Conservation (phyloP, 768 basidiomycete species). For the Phaeotremella skinneri region DNA sequence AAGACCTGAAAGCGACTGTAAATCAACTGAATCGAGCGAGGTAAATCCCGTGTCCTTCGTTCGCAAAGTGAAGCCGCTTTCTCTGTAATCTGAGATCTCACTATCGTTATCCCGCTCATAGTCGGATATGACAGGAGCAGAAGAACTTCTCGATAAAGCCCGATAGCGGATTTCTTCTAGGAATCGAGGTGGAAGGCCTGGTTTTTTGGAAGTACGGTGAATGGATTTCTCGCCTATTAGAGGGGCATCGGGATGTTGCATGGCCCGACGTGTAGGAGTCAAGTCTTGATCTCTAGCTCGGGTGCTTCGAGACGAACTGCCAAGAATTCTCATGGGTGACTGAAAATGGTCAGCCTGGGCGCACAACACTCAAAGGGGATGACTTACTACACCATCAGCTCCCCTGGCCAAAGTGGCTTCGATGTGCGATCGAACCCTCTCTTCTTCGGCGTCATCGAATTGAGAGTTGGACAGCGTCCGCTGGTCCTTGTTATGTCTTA, state of each 20-base stretch:
- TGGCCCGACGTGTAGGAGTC: constrained; percentile 20
- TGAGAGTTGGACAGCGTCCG: constrained; percentile 46
- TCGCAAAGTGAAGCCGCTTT: constrained; percentile 57
- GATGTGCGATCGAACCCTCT: constrained; percentile 72
- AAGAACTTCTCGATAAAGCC: constrained; percentile 41
- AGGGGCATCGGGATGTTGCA: constrained; percentile 29
- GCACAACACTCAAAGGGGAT: background rate
- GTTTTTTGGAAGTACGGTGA: constrained; percentile 28
- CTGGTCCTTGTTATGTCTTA: constrained; percentile 20
- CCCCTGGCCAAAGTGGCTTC: constrained; percentile 78
- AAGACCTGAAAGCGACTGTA: constrained; percentile 25
- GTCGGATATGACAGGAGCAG: constrained; percentile 29
- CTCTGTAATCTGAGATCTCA: constrained; percentile 54
- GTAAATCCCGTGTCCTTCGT: constrained; percentile 63
- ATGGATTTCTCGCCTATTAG: constrained; percentile 43
- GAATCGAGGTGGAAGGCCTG: constrained; percentile 45
- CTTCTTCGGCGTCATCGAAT: constrained; percentile 53
- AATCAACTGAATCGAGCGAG: constrained; percentile 57
- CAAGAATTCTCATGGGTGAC: constrained; percentile 30
- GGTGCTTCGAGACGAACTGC: constrained; percentile 29
- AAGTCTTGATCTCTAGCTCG: constrained; percentile 33
- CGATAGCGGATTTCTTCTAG: constrained; percentile 47
- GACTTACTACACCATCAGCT: constrained; percentile 51
- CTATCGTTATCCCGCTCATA: constrained; percentile 59
- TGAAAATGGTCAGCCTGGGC: constrained; percentile 15